These are phyloP conservation scores for Kalaharituber pfeilii DNA, from an alignment of 2,329 filamentous ascomycete species.

Conservation along the genomic window DNA sequence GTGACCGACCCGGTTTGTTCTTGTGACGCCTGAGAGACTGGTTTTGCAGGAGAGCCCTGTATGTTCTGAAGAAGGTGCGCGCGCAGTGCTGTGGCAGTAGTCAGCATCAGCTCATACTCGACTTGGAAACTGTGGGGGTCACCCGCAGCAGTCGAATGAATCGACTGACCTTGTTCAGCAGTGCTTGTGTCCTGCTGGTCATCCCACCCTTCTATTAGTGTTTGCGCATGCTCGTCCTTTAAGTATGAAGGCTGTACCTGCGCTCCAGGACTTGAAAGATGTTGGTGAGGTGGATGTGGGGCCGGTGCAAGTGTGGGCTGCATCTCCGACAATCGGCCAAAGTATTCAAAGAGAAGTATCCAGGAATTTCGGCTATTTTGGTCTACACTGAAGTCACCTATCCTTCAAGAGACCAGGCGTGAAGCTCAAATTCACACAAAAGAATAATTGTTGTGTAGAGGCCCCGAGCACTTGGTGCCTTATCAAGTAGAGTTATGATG, in stretches of 20 bases:
- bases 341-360: no score
- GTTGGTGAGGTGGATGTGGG: neutral
- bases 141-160: neutral
- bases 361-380: no score
- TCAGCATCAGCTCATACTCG: neutral
- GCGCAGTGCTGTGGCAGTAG: constrained; percentile 36
- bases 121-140: neutral
- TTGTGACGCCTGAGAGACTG: constrained; percentile 28
- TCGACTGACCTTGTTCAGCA: neutral
- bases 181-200: neutral
- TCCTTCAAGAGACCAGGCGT: no score
- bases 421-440: no score
- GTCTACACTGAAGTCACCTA: no score
- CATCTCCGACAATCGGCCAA: no score
- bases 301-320: neutral
- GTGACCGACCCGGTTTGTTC: constrained; percentile 28
- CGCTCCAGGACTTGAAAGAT: neutral
- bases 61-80: constrained; percentile 38
- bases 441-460: no score
- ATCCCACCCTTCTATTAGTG: constrained; percentile 1
- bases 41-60: constrained; percentile 2
- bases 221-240: neutral
- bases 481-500: no score
- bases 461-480: no score
- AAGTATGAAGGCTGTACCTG: constrained; percentile 2